Conservation (phyloP, 768 basidiomycete species). For the Termitomyces titanicus region DNA sequence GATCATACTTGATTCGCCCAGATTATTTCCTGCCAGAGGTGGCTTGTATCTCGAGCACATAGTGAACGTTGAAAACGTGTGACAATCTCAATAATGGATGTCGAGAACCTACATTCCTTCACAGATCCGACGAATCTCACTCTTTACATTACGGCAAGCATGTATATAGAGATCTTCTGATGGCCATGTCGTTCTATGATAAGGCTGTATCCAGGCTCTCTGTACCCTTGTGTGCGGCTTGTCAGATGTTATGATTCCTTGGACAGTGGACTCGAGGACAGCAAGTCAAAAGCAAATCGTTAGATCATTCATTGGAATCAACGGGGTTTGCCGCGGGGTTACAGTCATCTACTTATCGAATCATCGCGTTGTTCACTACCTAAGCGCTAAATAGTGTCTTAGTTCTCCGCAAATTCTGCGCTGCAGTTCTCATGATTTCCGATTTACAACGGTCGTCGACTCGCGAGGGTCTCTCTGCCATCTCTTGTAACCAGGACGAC, state of each 20-base stretch:
- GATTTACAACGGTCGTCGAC: too few species aligned
- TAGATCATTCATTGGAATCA: too few species aligned
- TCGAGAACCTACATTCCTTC: neutral
- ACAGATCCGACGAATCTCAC: neutral
- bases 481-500: too few species aligned
- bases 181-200: neutral
- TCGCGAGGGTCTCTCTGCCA: too few species aligned
- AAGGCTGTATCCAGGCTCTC: neutral
- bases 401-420: too few species aligned
- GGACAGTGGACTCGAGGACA: neutral
- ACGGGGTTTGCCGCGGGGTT: too few species aligned
- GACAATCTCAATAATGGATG: neutral
- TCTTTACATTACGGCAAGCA: neutral
- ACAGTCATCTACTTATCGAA: too few species aligned
- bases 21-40: too few species aligned
- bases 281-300: neutral
- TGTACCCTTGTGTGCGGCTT: neutral
- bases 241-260: neutral
- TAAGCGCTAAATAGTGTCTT: too few species aligned
- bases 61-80: too few species aligned
- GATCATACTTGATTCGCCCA: neutral
- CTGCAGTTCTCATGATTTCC: too few species aligned
- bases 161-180: neutral
- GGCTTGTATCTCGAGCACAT: neutral
- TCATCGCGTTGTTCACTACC: too few species aligned